Percentiles rank a stretch among this genome's conserved stretches.
Evolutionary conservation across 495 filamentous ascomycete genomes (phyloP).

Genomic region (Aspergillus diversus): DNA sequence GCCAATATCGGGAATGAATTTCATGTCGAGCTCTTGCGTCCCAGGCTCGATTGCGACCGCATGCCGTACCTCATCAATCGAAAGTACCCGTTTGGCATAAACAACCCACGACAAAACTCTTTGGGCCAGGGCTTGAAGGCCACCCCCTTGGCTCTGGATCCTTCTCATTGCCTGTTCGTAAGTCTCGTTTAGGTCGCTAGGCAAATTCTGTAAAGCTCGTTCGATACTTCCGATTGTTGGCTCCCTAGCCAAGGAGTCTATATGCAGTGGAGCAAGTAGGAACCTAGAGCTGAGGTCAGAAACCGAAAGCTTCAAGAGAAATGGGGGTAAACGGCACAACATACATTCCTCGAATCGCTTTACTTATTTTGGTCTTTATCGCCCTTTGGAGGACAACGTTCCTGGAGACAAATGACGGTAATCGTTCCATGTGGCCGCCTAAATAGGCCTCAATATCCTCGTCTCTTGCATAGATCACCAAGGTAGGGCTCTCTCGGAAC

Average conservation of each 20-base stretch:
- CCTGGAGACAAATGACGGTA: too few species aligned
- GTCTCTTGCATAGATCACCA: too few species aligned
- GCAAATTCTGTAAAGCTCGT: neutral
- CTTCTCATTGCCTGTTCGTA: neutral
- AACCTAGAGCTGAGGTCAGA: too few species aligned
- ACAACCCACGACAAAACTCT: neutral
- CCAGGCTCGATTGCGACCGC: constrained; percentile 1
- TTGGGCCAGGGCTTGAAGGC: neutral
- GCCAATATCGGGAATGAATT: neutral
- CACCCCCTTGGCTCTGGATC: neutral
- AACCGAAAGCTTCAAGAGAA: too few species aligned
- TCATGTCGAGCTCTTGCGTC: neutral
- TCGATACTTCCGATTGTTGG: neutral
- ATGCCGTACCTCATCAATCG: constrained; percentile 2
- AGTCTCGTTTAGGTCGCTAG: neutral
- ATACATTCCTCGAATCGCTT: too few species aligned
- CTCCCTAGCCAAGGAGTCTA: too few species aligned
- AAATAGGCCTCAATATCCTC: neutral
- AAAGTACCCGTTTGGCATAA: neutral
- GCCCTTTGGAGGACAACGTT: too few species aligned
- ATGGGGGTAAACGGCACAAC: too few species aligned
- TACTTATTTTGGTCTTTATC: too few species aligned
- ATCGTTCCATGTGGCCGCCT: neutral
- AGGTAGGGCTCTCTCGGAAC: too few species aligned
- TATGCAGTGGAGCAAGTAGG: too few species aligned